Conservation (phyloP, 2,329 filamentous ascomycete genomes). For the Cladosporium sp. region DNA sequence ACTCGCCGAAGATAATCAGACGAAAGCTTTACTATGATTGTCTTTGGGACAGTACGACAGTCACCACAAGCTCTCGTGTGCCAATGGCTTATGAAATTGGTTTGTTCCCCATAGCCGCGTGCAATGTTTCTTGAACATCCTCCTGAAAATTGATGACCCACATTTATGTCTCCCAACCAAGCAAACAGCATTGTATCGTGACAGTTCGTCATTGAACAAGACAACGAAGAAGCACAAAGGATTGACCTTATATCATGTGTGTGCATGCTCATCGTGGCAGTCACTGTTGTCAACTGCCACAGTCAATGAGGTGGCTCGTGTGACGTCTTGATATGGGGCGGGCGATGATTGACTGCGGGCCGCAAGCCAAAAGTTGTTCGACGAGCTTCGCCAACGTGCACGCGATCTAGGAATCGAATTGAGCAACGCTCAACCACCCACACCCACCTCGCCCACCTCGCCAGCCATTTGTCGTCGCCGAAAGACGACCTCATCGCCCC, state of each 20-base stretch:
- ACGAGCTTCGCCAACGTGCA: constrained; percentile 8
- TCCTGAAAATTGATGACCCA: background rate
- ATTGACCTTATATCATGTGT: background rate
- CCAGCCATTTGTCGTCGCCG: background rate
- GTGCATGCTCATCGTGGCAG: background rate
- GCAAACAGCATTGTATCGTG: background rate
- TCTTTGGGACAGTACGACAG: background rate
- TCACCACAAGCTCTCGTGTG: too few relatives aligned
- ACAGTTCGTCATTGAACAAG: background rate
- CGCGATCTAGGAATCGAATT: background rate
- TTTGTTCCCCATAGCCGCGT: background rate
- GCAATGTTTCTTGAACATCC: background rate
- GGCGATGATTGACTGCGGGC: background rate
- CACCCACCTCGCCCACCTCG: background rate
- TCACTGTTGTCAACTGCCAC: background rate
- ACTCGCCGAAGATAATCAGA: background rate
- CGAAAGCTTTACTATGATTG: background rate
- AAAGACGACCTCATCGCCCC: constrained; percentile 1
- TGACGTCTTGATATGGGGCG: constrained; percentile 9
- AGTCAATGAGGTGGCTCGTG: background rate
- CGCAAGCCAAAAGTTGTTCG: constrained; percentile 4
- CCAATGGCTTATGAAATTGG: background rate
- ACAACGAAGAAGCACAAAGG: background rate
- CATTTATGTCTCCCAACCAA: background rate
- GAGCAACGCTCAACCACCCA: background rate